Evolutionary conservation across 2,329 filamentous ascomycete species (phyloP), one percentile per base, ranked within the genome.

Genomic region (Epichloe bromicola): DNA sequence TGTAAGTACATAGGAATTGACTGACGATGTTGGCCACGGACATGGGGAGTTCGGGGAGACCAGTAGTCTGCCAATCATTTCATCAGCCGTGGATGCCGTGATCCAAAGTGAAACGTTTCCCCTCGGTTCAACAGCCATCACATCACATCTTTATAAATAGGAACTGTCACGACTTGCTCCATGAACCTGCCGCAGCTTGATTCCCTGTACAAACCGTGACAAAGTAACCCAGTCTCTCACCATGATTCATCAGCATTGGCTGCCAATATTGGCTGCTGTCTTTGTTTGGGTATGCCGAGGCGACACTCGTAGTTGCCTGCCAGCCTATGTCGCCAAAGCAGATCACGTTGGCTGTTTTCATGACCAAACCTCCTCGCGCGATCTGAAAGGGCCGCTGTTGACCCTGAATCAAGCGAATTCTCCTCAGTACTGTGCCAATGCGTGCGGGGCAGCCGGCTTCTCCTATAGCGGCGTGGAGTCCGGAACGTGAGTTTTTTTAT

Each of bases 371-470:
- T 3, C 6, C 23, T 11, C 12, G 20, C 37, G 7, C 4, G 46
- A 39, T 33, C 46, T 48, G 10, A 33, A 26, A 2, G 37, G 37
- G 14, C 15, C n/a, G 15, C 46, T 23, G 4, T 15, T 40, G 23
- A 8, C 23, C 7, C 2, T 40, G 3, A 10, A 4, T 1, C 3
- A 6, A 6, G 23, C 5, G 8, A 41, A 48, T 11, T 19, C 38
- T 2, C 54, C 54, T 8, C 49, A 55, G 33, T 53, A 52, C 26
- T 57, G 56, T 36, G 56, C 56, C 51, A 51, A 56, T 37, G 37
- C 52, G 11, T 57, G 56, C 4, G 56, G 56, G 17, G 46, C 46
- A n/a, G 56, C 53, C 12, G 56, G 56, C 19, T 57, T 52, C 33
- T 38, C 36, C 6, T 54, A 50, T 20, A 46, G 38, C 11, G 56